Conservation (phyloP, 306 rosid species). For the Inga leiocalycina region DNA sequence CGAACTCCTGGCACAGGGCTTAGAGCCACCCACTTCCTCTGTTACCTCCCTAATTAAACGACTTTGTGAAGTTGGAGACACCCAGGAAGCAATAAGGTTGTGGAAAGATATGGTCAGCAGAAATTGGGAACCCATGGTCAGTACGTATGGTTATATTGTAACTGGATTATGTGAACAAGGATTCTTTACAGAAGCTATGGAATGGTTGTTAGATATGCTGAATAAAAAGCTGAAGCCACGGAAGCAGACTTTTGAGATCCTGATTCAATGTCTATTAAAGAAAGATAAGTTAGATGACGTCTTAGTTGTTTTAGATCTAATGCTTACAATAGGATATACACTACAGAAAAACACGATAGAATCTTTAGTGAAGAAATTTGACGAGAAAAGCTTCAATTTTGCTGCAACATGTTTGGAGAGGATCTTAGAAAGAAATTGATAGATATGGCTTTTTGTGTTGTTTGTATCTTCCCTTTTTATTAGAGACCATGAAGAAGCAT, state of each 20-base stretch:
- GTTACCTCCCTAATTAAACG: conserved; percentile 47
- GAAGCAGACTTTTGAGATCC: conserved; percentile 48
- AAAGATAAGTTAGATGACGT: conserved; percentile 61
- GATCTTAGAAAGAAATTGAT: conserved; percentile 45
- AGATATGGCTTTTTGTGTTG: conserved; percentile 13
- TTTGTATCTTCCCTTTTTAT: conserved; percentile 35
- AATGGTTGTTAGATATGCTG: conserved; percentile 59
- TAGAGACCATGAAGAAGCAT: conserved; percentile 23
- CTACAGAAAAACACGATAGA: conserved; percentile 36
- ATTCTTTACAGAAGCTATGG: conserved; percentile 52
- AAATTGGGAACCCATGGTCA: conserved; percentile 48
- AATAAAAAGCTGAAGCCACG: conserved; percentile 52
- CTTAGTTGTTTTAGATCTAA: conserved; percentile 57
- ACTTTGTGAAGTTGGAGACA: conserved; percentile 53
- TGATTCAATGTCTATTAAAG: conserved; percentile 47
- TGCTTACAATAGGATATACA: conserved; percentile 63
- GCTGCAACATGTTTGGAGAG: conserved; percentile 43
- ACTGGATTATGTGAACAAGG: conserved; percentile 54
- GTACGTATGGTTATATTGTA: conserved; percentile 47
- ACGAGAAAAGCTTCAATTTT: conserved; percentile 35
- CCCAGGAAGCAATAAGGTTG: conserved; percentile 51
- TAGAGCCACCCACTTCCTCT: conserved; percentile 51
- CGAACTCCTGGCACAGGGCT: conserved; percentile 50
- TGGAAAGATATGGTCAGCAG: conserved; percentile 55
- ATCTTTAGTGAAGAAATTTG: conserved; percentile 51